These are phyloP conservation scores for Neophaeococcomyces aloes DNA, from an alignment of 2,329 filamentous ascomycete species.

Conservation along the genomic window DNA sequence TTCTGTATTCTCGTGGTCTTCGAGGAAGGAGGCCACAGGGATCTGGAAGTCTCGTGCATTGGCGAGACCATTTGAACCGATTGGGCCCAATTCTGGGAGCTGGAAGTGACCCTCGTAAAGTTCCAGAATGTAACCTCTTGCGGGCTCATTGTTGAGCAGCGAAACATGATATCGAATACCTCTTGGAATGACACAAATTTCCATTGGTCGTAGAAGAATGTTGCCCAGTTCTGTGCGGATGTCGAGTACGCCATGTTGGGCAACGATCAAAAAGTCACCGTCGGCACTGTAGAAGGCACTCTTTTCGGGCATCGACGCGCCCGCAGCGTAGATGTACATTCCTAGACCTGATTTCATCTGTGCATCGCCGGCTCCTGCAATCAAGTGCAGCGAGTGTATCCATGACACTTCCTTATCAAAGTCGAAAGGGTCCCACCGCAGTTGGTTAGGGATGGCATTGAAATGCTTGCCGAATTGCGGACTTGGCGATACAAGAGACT, in stretches of 20 bases:
- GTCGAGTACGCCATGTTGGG: slow-evolving; percentile 63
- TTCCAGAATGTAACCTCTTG: slow-evolving; percentile 64
- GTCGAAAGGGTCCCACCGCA: slow-evolving; percentile 71
- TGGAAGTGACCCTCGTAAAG: slow-evolving; percentile 62
- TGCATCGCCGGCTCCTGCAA: slow-evolving; percentile 70
- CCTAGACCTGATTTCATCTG: slow-evolving; percentile 68
- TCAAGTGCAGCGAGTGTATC: slow-evolving; percentile 58
- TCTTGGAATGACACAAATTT: slow-evolving; percentile 66
- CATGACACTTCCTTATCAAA: slow-evolving; percentile 57
- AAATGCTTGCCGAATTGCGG: slow-evolving; percentile 49
- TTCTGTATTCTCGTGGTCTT: slow-evolving; percentile 41
- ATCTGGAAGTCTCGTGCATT: slow-evolving; percentile 66
- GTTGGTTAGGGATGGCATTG: slow-evolving; percentile 68
- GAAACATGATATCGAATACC: slow-evolving; percentile 63
- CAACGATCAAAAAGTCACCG: slow-evolving; percentile 66
- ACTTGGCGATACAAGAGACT: slow-evolving; percentile 33
- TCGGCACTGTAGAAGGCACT: slow-evolving; percentile 77
- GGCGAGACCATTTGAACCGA: slow-evolving; percentile 64
- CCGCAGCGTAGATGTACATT: slow-evolving; percentile 70
- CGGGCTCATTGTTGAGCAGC: slow-evolving; percentile 51
- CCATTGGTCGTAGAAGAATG: slow-evolving; percentile 64
- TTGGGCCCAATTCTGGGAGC: slow-evolving; percentile 62
- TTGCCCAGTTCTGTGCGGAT: slow-evolving; percentile 68
- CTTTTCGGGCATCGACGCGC: slow-evolving; percentile 62
- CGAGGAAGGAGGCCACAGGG: slow-evolving; percentile 58